Conservation (phyloP, 257 asterid species). For the Nicotiana attenuata region DNA sequence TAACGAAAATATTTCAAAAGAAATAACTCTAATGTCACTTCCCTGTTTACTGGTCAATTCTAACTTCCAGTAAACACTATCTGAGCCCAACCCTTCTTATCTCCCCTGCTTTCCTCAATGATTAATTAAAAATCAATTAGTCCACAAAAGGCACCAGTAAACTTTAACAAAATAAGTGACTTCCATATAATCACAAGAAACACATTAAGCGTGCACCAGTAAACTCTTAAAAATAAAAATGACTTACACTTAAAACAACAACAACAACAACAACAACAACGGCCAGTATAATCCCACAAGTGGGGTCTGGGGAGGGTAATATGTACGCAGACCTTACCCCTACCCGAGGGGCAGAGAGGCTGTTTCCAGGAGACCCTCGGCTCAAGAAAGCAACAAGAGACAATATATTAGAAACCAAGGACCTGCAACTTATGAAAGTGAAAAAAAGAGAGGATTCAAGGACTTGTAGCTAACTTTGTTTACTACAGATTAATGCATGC, state of each 20-base stretch:
- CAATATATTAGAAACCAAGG: too few species aligned
- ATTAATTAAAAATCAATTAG: too few species aligned
- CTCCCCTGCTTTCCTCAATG: not conserved
- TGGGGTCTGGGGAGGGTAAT: too few species aligned
- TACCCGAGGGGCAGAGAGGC: too few species aligned
- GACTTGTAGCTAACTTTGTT: not conserved
- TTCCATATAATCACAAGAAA: too few species aligned
- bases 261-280: too few species aligned
- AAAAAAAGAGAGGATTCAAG: not conserved
- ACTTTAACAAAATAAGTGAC: not conserved
- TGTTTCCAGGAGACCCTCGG: too few species aligned
- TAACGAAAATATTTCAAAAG: not conserved
- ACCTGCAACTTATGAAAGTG: not conserved
- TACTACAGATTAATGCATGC: slow-evolving; percentile 74
- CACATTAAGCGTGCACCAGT: not conserved
- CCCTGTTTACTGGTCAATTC: not conserved
- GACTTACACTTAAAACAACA: not conserved
- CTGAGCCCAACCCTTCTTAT: not conserved
- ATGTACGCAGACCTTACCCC: too few species aligned
- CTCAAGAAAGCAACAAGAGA: too few species aligned
- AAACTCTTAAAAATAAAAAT: not conserved
- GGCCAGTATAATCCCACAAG: too few species aligned
- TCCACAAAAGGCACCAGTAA: not conserved
- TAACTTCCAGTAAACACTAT: not conserved
- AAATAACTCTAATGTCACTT: not conserved